phyloP scores from a whole-genome alignment of 1,284 basidiomycete species.

The Ganoderma leucocontextum region DNA sequence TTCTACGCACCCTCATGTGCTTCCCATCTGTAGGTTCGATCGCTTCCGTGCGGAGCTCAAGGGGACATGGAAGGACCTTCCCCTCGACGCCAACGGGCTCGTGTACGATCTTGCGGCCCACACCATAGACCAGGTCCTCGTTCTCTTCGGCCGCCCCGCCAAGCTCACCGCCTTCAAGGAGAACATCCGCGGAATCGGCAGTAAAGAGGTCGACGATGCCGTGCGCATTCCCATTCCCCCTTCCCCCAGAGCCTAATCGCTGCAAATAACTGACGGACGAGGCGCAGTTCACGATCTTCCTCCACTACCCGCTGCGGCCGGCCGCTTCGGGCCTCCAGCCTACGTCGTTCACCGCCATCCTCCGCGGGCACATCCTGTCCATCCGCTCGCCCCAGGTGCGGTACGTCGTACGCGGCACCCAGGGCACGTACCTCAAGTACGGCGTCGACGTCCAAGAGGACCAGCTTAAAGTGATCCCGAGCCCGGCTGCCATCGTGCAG shows the following conservation, averaged over 20 bases:
- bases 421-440: constrained; percentile 78
- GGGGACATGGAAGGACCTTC: constrained; percentile 76
- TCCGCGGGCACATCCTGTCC: constrained; percentile 76
- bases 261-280: background rate
- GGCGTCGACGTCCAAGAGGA: constrained; percentile 85
- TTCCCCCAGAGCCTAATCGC: background rate
- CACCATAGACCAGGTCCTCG: constrained; percentile 80
- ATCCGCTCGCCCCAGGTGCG: constrained; percentile 72
- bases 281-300: constrained; percentile 69
- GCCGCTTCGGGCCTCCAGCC: constrained; percentile 43
- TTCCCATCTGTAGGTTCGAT: constrained; percentile 66
- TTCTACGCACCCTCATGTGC: background rate
- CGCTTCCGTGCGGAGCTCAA: constrained; percentile 75
- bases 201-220: constrained; percentile 71
- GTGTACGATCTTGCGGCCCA: constrained; percentile 75
- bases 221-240: constrained; percentile 47
- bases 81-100: constrained; percentile 60
- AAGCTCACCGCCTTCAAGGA: constrained; percentile 75
- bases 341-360: constrained; percentile 72
- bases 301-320: constrained; percentile 59
- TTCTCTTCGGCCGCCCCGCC: constrained; percentile 80
- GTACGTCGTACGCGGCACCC: constrained; percentile 73
- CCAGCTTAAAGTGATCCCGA: constrained; percentile 63
- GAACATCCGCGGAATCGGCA: constrained; percentile 72
- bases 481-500: constrained; percentile 56